Evolutionary conservation across 805 yeast genomes (phyloP), one percentile per base, ranked within the genome.

Genomic region (Teunomyces cretensis): DNA sequence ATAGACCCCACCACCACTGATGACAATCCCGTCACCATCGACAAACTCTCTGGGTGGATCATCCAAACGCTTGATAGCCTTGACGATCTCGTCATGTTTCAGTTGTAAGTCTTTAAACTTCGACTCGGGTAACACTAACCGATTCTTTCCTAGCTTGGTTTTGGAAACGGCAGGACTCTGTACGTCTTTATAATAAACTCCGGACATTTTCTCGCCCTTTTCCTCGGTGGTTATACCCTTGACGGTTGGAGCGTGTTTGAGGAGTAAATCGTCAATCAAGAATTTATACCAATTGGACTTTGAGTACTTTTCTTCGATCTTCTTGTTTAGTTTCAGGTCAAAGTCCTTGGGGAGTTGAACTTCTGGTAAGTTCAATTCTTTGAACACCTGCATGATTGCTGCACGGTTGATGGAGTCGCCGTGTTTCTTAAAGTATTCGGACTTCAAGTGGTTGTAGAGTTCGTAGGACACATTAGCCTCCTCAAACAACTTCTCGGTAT

Each of bases 11-110:
- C 65, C 63, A 7, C 65, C 65, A 22, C 61, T 57, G n/a, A 70
- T 55, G 6, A 68, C 67, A 26, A 70, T 67, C 7, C 75, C 75
- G 13, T 59, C 56, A 5, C 72, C 73, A 2, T 48, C 44, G 14
- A 53, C 57, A 19, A 65, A 47, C n/a, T 55, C 54, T 9, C 44
- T 30, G 4, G 65, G 58, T 4, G 70, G 70, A 2, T 51, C 46
- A 11, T 60, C 50, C 19, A 66, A 44, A 2, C 47, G 39, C 41
- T 60, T 60, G 40, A 70, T 48, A n/a, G 47, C 44, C 9, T 53
- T 48, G 6, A 66, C 69, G 9, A 65, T 47, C 5, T 42, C 41
- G 31, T 58, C 65, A 49, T 68, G 74, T 24, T 51, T 51, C 3
- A 38, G 28, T 43, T 60, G 60, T 19, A 68, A 47, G 14, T 55